These are phyloP conservation scores for Acacia acuminata DNA, from an alignment of 306 rosid species.

Conservation along the genomic window DNA sequence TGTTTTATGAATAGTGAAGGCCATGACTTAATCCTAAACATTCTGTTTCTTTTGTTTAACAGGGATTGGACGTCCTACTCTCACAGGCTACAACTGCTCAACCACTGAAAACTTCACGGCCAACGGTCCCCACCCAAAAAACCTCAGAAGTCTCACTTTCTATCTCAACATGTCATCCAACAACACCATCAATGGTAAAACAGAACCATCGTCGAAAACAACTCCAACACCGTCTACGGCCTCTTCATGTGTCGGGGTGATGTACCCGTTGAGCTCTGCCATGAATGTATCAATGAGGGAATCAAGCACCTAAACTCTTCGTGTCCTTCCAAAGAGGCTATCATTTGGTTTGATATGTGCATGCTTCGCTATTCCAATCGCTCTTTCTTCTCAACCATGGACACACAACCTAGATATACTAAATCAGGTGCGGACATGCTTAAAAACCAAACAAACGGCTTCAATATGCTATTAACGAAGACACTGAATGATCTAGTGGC, in stretches of 20 bases:
- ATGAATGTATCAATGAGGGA: conserved; percentile 18
- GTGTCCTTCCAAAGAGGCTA: conserved; percentile 3
- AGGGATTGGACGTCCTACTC: not conserved
- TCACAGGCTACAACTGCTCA: not conserved
- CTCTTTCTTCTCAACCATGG: not conserved
- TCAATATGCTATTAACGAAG: not conserved
- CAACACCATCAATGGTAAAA: not conserved
- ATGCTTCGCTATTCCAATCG: conserved; percentile 35
- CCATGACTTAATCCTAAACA: not conserved
- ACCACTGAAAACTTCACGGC: not conserved
- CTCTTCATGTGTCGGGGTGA: conserved; percentile 40
- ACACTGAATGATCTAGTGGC: not conserved
- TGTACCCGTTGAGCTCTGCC: not conserved
- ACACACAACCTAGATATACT: not conserved
- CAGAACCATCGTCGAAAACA: not conserved
- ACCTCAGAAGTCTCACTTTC: not conserved
- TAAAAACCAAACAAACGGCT: not conserved
- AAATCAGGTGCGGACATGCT: no score
- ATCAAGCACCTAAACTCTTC: not conserved
- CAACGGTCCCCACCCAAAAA: not conserved
- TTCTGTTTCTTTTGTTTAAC: not conserved
- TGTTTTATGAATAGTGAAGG: no score
- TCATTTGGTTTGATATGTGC: conserved; percentile 32
- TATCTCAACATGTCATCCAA: not conserved
- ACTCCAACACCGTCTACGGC: not conserved